Conservation (phyloP, 2,329 filamentous ascomycete genomes). For the Fusarium irregulare region DNA sequence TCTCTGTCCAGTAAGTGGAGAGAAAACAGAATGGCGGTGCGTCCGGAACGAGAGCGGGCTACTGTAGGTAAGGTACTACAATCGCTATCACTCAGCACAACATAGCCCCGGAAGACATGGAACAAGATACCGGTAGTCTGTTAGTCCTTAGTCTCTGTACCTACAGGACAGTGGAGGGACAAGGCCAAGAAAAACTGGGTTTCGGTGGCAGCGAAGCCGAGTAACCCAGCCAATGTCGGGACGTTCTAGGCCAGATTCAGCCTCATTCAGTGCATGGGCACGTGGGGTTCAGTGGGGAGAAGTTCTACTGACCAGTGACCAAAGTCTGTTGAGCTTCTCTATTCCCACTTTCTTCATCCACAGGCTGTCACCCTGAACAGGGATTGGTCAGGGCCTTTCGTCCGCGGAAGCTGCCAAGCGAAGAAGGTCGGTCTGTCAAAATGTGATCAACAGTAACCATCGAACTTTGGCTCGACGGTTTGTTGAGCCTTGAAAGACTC, state of each 20-base stretch:
- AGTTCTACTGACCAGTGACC: not conserved
- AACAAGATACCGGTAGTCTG: slow-evolving; percentile 6
- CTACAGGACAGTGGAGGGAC: slow-evolving; percentile 3
- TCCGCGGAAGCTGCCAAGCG: slow-evolving; percentile 28
- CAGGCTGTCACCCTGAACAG: slow-evolving; percentile 16
- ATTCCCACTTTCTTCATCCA: slow-evolving; percentile 21
- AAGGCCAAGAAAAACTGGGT: slow-evolving; percentile 32
- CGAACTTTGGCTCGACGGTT: slow-evolving; percentile 1
- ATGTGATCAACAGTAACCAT: slow-evolving; percentile 14
- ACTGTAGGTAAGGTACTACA: slow-evolving; percentile 2
- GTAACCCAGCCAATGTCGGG: slow-evolving; percentile 37
- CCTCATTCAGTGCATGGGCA: slow-evolving; percentile 45
- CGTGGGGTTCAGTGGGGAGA: slow-evolving; percentile 44
- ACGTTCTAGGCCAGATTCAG: slow-evolving; percentile 47
- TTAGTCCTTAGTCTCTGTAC: not conserved
- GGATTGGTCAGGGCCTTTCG: slow-evolving; percentile 32
- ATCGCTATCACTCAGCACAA: slow-evolving; percentile 25
- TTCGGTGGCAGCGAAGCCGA: slow-evolving; percentile 29
- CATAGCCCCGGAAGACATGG: slow-evolving; percentile 10
- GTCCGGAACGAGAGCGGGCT: slow-evolving; percentile 16
- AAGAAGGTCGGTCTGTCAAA: slow-evolving; percentile 23
- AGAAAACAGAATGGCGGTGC: slow-evolving; percentile 37
- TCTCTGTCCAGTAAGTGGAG: slow-evolving; percentile 27
- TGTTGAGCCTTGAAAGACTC: slow-evolving; percentile 3
- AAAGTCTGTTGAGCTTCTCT: slow-evolving; percentile 19